phyloP scores from a whole-genome alignment of 345 rosid species.

The Bretschneidera sinensis region DNA sequence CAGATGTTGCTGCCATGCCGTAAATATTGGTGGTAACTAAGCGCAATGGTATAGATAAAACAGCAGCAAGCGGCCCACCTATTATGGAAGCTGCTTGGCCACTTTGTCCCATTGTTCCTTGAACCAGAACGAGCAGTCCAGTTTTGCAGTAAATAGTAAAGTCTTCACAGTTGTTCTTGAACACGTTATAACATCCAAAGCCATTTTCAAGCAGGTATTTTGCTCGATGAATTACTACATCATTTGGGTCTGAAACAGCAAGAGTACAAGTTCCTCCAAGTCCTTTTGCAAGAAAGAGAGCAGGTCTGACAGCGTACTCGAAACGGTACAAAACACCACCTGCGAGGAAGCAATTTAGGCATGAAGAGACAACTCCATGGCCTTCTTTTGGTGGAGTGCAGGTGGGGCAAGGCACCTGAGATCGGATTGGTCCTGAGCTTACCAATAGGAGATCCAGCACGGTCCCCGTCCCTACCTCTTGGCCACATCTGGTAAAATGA shows the following conservation, averaged over 20 bases:
- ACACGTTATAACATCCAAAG: conserved; percentile 72
- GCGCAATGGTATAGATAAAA: conserved; percentile 60
- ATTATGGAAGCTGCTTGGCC: conserved; percentile 76
- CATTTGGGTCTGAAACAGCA: conserved; percentile 54
- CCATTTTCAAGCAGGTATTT: conserved; percentile 76
- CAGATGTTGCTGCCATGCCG: conserved; percentile 81
- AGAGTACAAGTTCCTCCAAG: conserved; percentile 94
- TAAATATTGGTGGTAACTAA: conserved; percentile 71
- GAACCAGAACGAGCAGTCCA: conserved; percentile 57
- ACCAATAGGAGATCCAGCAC: conserved; percentile 59
- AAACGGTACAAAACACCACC: conserved; percentile 79
- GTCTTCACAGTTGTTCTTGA: conserved; percentile 86
- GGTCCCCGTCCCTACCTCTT: conserved; percentile 92
- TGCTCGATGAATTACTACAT: conserved; percentile 59
- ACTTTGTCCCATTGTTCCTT: conserved; percentile 68
- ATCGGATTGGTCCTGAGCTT: conserved; percentile 68
- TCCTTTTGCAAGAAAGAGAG: conserved; percentile 75
- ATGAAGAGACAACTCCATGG: conserved; percentile 69
- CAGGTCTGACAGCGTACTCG: conserved; percentile 68
- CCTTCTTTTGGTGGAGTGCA: conserved; percentile 52
- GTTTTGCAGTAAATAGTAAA: conserved; percentile 84
- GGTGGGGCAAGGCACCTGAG: conserved; percentile 50
- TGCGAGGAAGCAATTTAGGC: conserved; percentile 83
- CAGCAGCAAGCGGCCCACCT: conserved; percentile 82
- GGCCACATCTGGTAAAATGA: conserved; percentile 87